These are phyloP conservation scores for Diaporthe sp. DNA, from an alignment of 2,329 filamentous ascomycete genomes.

Conservation along the genomic window DNA sequence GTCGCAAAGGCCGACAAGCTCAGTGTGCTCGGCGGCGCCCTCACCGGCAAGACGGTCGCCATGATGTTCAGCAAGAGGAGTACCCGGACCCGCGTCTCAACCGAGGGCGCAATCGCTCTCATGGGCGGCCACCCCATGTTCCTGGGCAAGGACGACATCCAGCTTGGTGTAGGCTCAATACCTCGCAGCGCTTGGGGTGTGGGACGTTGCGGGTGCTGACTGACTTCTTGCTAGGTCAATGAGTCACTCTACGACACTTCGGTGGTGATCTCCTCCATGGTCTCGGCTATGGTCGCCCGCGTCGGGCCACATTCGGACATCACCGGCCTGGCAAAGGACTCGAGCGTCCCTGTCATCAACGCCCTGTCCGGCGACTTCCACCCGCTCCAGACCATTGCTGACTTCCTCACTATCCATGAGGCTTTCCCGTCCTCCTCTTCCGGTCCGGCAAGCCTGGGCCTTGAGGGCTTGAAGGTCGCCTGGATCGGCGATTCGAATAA, in stretches of 20 bases:
- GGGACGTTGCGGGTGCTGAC: background rate
- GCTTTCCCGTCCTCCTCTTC: slow-evolving; percentile 68
- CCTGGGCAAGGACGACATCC: slow-evolving; percentile 94
- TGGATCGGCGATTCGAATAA: slow-evolving; percentile 99
- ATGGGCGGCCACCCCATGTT: slow-evolving; percentile 98
- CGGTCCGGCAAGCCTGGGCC: slow-evolving; percentile 65
- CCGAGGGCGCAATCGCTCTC: slow-evolving; percentile 88
- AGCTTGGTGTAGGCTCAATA: slow-evolving; percentile 79
- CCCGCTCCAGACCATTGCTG: slow-evolving; percentile 93
- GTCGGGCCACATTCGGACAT: slow-evolving; percentile 85
- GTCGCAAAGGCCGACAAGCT: slow-evolving; percentile 80
- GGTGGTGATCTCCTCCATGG: slow-evolving; percentile 94
- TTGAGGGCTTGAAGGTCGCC: slow-evolving; percentile 89
- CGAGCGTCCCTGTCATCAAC: slow-evolving; percentile 86
- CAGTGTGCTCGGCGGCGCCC: slow-evolving; percentile 68
- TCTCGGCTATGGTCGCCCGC: slow-evolving; percentile 84
- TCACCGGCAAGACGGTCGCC: slow-evolving; percentile 86
- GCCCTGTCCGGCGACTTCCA: slow-evolving; percentile 92
- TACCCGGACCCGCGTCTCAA: slow-evolving; percentile 93
- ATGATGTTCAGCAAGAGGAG: slow-evolving; percentile 98
- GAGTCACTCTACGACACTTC: slow-evolving; percentile 96
- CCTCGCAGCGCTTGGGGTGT: background rate
- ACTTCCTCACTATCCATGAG: slow-evolving; percentile 92
- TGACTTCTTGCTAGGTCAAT: slow-evolving; percentile 74
- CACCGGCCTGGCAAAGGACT: slow-evolving; percentile 77